Base-by-base conservation (phyloP, 176 grass and related monocot species). In the Oryza punctata region DNA sequence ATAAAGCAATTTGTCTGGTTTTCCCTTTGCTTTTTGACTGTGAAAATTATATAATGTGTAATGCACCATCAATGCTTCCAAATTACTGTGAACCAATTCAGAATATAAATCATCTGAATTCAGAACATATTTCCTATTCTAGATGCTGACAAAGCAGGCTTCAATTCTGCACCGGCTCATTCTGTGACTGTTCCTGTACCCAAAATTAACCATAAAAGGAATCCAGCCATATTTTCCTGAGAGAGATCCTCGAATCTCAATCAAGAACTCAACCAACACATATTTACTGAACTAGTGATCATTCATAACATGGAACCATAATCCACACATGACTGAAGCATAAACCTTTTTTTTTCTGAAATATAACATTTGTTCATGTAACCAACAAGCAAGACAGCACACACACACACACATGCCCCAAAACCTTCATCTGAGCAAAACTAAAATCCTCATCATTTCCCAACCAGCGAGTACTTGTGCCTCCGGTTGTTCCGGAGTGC, bases 401-500 rank as follows among this genome's bases (percentile, higher is more conserved):
- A 63, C 1, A 29, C 13, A 63, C 9, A n/a, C n/a, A 26, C 7
- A 33, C 27, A 54, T 28, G 13, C 1, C 41, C 40, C 13, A 68
- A 68, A 9, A 73, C 47, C 13, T 57, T 79, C 7, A 9, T 47
- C 13, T 38, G 27, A 67, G 28, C 15, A 6, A 61, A 70, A 18
- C 15, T 1, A 7, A 7, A 4, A 1, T n/a, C 18, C 11, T 61
- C 19, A 5, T 78, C 72, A 85, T 83, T 76, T 89, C 63, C 70
- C 87, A 69, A 85, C 76, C 12, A 75, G 28, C 7, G 76, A 38
- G 77, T 89, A 89, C 69, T 81, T 89, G 82, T 85, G 81, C 45
- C 45, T 10, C 38, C 87, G 10, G 65, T 89, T 89, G 82, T 85
- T 81, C 64, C 87, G 40, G 12, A 89, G 87, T 24, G 72, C 82